Base-by-base conservation (phyloP, 345 rosid species). In the Citrus reticulata region DNA sequence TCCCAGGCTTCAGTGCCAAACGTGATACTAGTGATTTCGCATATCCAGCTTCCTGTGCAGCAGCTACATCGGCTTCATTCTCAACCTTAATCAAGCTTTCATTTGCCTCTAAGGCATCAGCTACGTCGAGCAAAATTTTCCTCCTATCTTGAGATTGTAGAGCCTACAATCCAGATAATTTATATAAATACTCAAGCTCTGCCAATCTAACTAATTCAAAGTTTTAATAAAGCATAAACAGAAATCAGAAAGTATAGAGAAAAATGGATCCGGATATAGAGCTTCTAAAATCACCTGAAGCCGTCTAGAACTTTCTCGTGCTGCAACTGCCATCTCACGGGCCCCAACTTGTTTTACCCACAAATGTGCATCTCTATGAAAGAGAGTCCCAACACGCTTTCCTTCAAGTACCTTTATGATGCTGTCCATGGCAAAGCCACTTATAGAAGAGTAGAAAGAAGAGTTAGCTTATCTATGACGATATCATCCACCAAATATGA, bases 11-110 rank as follows among this genome's bases (percentile, higher is more conserved):
- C 62, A 89, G 68, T 51, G 85, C 83, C 78, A 89, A 70, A 34
- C 92, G 90, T 58, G 89, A 73, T 80, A 89, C 69, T 37, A 89
- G 73, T 25, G 92, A 79, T 59, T 73, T 86, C 37, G 82, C 87
- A 70, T 88, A 74, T 58, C 92, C 92, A 75, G 82, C 87, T 22
- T 70, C 69, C 74, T 74, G 74, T n/a, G 92, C 91, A 78, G 83
- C 89, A 79, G 81, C 79, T 75, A 89, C 76, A 63, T 89, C 92
- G 66, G 87, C 89, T 72, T 89, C 89, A 83, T 89, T 89, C 79
- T 88, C 92, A 49, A n/a, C 77, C 24, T 30, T 86, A 71, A 89
- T 89, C 82, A 81, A 42, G 35, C 72, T 70, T 78, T 86, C 88
- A 79, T 87, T 89, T 66, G 86, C 88, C 76, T 87, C 90, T 1